Percentiles rank a stretch among this genome's conserved stretches.
phyloP scores from a whole-genome alignment of 495 filamentous ascomycete species.

The Aspergillus bridgeri region DNA sequence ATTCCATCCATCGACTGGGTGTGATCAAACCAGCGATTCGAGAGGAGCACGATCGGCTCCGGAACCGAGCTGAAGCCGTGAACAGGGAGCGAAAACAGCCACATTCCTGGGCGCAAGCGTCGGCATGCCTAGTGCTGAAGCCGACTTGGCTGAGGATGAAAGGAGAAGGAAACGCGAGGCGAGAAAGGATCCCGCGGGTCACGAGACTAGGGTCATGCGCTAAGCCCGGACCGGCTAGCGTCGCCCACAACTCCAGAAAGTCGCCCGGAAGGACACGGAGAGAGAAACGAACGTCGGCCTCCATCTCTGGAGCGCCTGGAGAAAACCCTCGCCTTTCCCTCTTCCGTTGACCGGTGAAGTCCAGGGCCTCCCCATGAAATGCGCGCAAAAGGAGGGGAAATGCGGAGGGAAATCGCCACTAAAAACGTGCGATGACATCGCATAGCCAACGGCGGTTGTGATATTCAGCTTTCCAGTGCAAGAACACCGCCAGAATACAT shows the following conservation, averaged over 20 bases:
- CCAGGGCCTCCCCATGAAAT: background rate
- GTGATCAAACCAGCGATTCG: background rate
- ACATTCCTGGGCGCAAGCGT: background rate
- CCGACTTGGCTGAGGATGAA: slow-evolving; percentile 5
- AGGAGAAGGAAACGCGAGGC: slow-evolving; percentile 4
- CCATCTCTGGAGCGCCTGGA: slow-evolving; percentile 15
- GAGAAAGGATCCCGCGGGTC: background rate
- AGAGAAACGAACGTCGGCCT: background rate
- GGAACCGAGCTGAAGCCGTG: background rate
- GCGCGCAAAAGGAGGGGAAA: slow-evolving; percentile 15
- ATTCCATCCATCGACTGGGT: background rate
- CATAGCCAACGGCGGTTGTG: background rate
- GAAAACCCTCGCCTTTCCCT: slow-evolving; percentile 19
- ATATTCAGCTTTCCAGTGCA: background rate
- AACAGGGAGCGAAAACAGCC: background rate
- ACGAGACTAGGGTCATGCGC: background rate
- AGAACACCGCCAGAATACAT: background rate
- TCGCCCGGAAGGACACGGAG: slow-evolving; percentile 11
- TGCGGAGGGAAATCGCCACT: slow-evolving; percentile 12
- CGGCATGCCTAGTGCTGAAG: slow-evolving; percentile 11
- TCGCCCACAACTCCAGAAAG: slow-evolving; percentile 9
- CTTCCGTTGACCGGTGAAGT: slow-evolving; percentile 22
- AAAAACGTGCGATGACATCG: slow-evolving; percentile 1
- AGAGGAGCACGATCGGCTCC: background rate
- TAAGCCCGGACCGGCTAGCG: background rate